Evolutionary conservation across 257 asterid genomes (phyloP).

Genomic region (Nicotiana knightiana): DNA sequence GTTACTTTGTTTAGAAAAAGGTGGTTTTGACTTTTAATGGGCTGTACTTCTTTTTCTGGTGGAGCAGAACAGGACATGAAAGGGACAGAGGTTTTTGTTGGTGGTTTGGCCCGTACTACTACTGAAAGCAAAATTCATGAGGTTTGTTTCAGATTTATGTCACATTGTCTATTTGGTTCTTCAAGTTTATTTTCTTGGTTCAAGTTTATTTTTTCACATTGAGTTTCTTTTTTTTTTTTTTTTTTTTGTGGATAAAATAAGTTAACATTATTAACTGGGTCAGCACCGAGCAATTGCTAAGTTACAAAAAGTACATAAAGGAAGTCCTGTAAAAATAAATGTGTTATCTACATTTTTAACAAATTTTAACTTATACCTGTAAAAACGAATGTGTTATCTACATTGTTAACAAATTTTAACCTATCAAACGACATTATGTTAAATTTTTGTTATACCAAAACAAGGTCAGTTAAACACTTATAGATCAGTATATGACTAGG

Average conservation of each 20-base stretch:
- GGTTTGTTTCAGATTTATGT: slow-evolving; percentile 36
- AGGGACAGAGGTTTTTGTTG: slow-evolving; percentile 82
- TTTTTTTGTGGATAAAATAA: neutral
- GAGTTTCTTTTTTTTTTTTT: neutral
- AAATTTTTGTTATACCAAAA: neutral
- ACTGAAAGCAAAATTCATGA: slow-evolving; percentile 54
- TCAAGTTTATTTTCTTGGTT: neutral
- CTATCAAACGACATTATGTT: neutral
- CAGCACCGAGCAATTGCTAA: neutral
- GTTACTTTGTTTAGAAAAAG: neutral
- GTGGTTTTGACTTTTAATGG: neutral
- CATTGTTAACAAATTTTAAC: neutral
- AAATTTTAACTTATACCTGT: neutral
- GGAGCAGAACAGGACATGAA: slow-evolving; percentile 20
- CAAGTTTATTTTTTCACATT: neutral
- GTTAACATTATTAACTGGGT: neutral
- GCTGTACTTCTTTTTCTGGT: neutral
- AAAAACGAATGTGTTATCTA: neutral
- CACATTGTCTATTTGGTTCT: neutral
- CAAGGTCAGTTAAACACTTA: neutral
- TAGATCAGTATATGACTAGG: neutral
- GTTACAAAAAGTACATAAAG: neutral
- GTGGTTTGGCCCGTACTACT: slow-evolving; percentile 60
- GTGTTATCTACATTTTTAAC: neutral
- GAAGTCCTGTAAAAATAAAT: neutral